A percentile compares a stretch with the other conserved stretches of the same genome.
Conservation (phyloP, 2,329 filamentous ascomycete species). For the Fusarium algeriense region DNA sequence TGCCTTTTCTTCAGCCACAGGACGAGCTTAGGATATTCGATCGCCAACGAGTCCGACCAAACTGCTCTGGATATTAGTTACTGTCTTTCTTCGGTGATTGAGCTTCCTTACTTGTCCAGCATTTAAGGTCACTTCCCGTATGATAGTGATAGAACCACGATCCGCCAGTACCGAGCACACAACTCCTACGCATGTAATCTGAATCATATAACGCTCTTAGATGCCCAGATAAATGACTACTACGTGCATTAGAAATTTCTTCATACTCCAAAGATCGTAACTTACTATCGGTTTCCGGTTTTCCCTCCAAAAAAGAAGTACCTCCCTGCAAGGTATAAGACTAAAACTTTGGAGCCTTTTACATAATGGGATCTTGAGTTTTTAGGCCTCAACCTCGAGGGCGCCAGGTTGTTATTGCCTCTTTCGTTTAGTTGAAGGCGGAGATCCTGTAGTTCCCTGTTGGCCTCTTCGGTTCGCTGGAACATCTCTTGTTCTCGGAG, state of each 20-base stretch:
- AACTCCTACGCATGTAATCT: background rate
- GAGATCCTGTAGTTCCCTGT: accelerated
- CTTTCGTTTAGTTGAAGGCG: background rate
- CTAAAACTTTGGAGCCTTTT: accelerated
- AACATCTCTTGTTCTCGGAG: background rate
- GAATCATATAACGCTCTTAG: too few relatives aligned
- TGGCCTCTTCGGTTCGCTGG: background rate
- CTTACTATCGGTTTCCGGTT: background rate
- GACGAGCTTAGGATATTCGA: background rate
- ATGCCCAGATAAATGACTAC: too few relatives aligned
- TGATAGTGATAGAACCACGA: background rate
- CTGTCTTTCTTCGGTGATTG: too few relatives aligned
- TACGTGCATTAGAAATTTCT: background rate
- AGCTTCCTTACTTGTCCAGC: background rate
- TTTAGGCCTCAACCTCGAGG: background rate
- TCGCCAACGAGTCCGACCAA: background rate
- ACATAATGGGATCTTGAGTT: background rate
- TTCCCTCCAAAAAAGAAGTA: background rate
- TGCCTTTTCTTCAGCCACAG: background rate
- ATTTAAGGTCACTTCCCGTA: background rate
- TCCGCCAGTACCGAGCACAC: background rate
- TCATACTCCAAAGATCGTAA: too few relatives aligned
- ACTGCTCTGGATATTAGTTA: background rate
- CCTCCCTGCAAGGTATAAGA: background rate
- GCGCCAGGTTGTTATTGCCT: accelerated